A percentile compares a stretch with the other conserved stretches of the same genome.
Evolutionary conservation across 139 green algal genomes (phyloP).

Genomic region (Chlorella sorokiniana): DNA sequence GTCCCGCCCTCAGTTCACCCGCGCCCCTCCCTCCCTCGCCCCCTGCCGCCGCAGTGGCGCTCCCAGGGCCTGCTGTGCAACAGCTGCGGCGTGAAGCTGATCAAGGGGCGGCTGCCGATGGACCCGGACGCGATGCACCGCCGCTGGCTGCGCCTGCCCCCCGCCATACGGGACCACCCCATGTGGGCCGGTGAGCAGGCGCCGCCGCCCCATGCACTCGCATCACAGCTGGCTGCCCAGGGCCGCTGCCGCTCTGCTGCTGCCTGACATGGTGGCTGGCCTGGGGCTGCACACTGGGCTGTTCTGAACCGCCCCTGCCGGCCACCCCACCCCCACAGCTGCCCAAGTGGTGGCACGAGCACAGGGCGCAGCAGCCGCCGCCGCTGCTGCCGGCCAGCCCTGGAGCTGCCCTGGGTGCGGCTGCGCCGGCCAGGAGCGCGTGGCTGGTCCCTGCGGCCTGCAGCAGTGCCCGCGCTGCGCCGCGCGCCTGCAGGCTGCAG

Average conservation of each 20-base stretch:
- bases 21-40: background rate
- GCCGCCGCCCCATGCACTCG: too few species aligned
- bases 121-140: constrained; percentile 12
- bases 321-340: too few species aligned
- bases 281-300: too few species aligned
- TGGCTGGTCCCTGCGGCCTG: constrained; percentile 25
- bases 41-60: constrained; percentile 2
- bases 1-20: background rate
- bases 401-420: constrained; percentile 19
- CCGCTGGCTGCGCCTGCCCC: constrained; percentile 21
- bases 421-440: background rate
- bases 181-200: too few species aligned
- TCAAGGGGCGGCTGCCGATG: constrained; percentile 30
- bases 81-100: constrained; percentile 21
- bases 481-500: background rate
- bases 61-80: constrained; percentile 34
- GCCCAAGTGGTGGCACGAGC: constrained; percentile 18
- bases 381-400: background rate
- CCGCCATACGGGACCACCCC: constrained; percentile 7
- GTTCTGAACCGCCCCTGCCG: too few species aligned
- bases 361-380: background rate
- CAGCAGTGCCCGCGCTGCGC: constrained; percentile 3
- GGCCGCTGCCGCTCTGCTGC: too few species aligned
- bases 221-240: too few species aligned
- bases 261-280: too few species aligned